These are phyloP conservation scores for Metarhizium brunneum DNA, from an alignment of 2,329 filamentous ascomycete genomes.

Conservation along the genomic window DNA sequence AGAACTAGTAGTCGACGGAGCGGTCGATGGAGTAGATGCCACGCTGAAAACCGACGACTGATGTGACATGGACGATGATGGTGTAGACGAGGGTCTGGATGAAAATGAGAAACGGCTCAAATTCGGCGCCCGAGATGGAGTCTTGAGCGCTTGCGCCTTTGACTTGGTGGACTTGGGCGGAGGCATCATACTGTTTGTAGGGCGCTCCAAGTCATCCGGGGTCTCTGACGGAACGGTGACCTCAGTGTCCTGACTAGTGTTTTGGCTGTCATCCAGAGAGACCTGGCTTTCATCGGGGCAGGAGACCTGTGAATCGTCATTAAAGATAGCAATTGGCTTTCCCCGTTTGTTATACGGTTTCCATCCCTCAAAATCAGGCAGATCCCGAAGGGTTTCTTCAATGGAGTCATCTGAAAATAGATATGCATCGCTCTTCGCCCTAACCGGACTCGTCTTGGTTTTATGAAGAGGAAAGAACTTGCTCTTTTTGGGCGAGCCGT, in stretches of 20 bases:
- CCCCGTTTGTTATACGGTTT: conserved; percentile 23
- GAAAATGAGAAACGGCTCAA: conserved; percentile 26
- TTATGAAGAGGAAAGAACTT: conserved; percentile 40
- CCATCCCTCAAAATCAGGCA: conserved; percentile 46
- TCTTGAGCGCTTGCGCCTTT: conserved; percentile 13
- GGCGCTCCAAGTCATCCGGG: background rate
- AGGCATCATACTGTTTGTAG: conserved; percentile 13
- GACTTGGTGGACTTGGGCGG: conserved; percentile 16
- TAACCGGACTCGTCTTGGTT: conserved; percentile 14
- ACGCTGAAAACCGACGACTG: conserved; percentile 27
- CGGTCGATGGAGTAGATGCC: conserved; percentile 29
- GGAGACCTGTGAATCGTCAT: conserved; percentile 25
- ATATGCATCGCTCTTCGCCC: conserved; percentile 30
- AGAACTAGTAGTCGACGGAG: conserved; percentile 32
- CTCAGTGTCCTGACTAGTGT: background rate
- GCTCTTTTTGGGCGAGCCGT: conserved; percentile 34
- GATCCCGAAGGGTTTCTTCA: conserved; percentile 40
- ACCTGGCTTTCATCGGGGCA: conserved; percentile 11
- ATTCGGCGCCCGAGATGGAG: conserved; percentile 19
- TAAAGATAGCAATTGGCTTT: conserved; percentile 35
- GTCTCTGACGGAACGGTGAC: background rate
- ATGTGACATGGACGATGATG: conserved; percentile 24
- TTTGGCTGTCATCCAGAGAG: conserved; percentile 1
- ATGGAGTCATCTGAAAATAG: conserved; percentile 49
- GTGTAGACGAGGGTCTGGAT: conserved; percentile 20